phyloP scores from a whole-genome alignment of 192 early-diverging fungal species.

The Entrophospora sp. region DNA sequence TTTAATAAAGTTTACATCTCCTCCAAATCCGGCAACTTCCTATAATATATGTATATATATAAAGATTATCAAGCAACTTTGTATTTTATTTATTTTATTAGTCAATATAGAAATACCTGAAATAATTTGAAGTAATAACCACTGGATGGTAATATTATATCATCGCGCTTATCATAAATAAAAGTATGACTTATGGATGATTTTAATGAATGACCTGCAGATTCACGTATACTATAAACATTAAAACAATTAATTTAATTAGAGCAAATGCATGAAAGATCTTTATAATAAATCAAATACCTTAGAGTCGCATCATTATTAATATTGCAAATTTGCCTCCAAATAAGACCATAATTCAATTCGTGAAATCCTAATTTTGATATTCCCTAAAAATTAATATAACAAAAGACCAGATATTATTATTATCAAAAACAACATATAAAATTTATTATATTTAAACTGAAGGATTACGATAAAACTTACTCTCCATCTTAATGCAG shows the following conservation, averaged over 20 bases:
- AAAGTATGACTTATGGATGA: conserved; percentile 62
- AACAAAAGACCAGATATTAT: no score
- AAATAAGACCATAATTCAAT: conserved; percentile 57
- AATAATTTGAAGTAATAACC: conserved; percentile 47
- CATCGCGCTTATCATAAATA: conserved; percentile 67
- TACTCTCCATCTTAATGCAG: conserved; percentile 50
- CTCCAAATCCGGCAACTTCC: conserved; percentile 78
- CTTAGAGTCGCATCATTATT: conserved; percentile 50
- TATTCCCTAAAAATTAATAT: conserved; percentile 26
- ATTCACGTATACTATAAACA: conserved; percentile 51
- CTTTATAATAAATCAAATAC: conserved; percentile 23
- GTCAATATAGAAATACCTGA: conserved; percentile 20
- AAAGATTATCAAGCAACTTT: no score
- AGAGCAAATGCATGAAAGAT: conserved; percentile 9
- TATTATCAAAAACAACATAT: background rate
- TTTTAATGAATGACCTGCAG: conserved; percentile 81
- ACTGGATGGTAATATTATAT: conserved; percentile 60
- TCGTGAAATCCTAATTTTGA: conserved; percentile 53
- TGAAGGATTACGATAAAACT: background rate
- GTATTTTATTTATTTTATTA: no score
- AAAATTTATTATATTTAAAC: background rate
- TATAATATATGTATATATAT: background rate
- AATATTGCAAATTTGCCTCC: conserved; percentile 69
- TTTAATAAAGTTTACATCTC: conserved; percentile 71
- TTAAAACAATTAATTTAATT: background rate